Percentiles rank a stretch among this genome's conserved stretches.
Evolutionary conservation across 176 grass and related monocot species (phyloP).

Genomic region (Thinopyrum elongatum): DNA sequence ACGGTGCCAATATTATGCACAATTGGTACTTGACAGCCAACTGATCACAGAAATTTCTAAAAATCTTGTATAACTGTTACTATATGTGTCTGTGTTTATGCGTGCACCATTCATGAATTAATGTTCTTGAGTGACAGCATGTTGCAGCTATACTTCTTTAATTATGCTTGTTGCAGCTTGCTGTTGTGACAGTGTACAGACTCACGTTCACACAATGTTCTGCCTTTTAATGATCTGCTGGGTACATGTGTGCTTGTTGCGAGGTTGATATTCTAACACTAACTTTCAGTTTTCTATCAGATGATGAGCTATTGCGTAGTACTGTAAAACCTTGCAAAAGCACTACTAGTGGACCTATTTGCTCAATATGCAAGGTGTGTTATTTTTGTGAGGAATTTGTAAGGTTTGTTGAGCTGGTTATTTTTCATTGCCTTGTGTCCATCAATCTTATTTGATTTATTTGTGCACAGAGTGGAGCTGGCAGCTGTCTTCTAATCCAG

Average conservation of each 20-base stretch:
- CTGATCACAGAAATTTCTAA: not conserved
- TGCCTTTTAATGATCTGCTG: not conserved
- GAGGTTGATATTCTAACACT: slow-evolving; percentile 9
- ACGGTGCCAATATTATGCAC: not conserved
- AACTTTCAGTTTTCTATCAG: slow-evolving; percentile 24
- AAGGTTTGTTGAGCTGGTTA: slow-evolving; percentile 17
- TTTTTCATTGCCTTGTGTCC: not conserved
- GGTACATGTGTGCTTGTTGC: not conserved
- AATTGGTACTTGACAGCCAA: not conserved
- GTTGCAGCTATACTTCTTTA: not conserved
- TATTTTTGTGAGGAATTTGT: slow-evolving; percentile 21
- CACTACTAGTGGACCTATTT: slow-evolving; percentile 33
- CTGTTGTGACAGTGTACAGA: not conserved
- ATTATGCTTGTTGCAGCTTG: not conserved
- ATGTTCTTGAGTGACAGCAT: not conserved
- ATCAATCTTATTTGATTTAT: not conserved
- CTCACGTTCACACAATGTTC: not conserved
- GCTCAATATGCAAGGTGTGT: slow-evolving; percentile 55
- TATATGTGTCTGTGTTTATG: not conserved
- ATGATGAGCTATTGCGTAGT: slow-evolving; percentile 42
- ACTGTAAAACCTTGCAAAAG: slow-evolving; percentile 28
- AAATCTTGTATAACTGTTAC: not conserved
- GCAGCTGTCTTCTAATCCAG: slow-evolving; percentile 36
- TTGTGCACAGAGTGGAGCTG: slow-evolving; percentile 43
- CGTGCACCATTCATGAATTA: not conserved